Evolutionary conservation across 768 basidiomycete genomes (phyloP), one percentile per base, ranked within the genome.

Genomic region (Trametes elegans): DNA sequence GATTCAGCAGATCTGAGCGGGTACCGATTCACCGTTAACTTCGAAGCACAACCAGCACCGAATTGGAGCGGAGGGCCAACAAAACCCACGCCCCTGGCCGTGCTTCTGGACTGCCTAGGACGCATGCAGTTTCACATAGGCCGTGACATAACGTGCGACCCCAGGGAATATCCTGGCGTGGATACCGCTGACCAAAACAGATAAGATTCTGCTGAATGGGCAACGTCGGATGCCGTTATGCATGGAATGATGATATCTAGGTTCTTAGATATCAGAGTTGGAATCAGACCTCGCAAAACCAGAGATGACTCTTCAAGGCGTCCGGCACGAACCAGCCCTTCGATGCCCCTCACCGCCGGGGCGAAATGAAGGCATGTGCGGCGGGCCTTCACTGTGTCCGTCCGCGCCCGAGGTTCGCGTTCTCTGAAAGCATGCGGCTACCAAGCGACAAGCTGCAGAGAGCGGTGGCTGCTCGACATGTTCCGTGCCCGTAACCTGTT

Each of bases 201-300:
- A 60, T 63, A 63, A 63, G 62, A 60, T 63, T 60, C 50, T 53
- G 46, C 43, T 55, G 51, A 38, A 50, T 53, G 55, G 45, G 56
- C 58, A 47, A 50, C 62, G 59, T 60, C 59, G 57, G 57, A 60
- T 60, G 59, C 62, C 59, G 59, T 63, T 55, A 63, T 60, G 62
- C 57, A 58, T 55, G 59, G 59, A 58, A 60, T 54, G 45, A 53
- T 48, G 57, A 48, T 35, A 53, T 53, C 57, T 36, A 38, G 19
- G 42, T 35, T 28, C 51, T 49, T 32, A 43, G 51, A 58, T 53
- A 53, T 50, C 57, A 50, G 45, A 53, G 50, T 41, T 52, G 50
- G 45, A 52, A 57, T 53, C 56, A 57, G 46, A 52, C 56, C 56
- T 29, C 26, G 49, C 56, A 42, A 48, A 44, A 51, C 21, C 39